phyloP scores from a whole-genome alignment of 1,284 basidiomycete genomes.

The Ceratobasidium sp. region DNA sequence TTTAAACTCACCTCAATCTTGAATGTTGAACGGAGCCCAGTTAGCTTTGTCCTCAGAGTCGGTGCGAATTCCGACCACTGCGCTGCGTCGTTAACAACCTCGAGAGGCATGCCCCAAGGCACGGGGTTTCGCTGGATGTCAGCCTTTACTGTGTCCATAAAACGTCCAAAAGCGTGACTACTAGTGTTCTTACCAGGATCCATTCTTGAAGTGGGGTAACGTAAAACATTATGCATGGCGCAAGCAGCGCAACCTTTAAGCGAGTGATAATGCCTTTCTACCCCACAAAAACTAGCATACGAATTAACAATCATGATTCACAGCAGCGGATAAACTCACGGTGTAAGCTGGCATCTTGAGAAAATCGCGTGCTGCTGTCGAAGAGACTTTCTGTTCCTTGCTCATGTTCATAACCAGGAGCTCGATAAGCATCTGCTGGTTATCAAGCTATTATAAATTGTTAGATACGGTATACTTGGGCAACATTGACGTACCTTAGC shows the following conservation, averaged over 20 bases:
- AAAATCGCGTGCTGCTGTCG: not conserved
- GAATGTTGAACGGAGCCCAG: not conserved
- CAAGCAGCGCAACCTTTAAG: not conserved
- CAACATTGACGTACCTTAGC: not conserved
- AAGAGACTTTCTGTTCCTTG: not conserved
- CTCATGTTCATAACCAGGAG: not conserved
- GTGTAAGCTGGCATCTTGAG: not conserved
- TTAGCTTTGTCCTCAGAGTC: not conserved
- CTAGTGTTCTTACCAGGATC: not conserved
- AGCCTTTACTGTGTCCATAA: not conserved
- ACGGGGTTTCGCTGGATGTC: not conserved
- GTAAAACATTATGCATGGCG: not conserved
- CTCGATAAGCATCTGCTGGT: not conserved
- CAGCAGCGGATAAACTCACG: not conserved
- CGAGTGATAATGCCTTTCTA: not conserved
- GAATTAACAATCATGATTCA: not conserved
- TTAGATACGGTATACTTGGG: not conserved
- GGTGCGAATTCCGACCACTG: not conserved
- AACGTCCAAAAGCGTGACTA: not conserved
- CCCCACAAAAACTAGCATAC: not conserved
- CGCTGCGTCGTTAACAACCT: not conserved
- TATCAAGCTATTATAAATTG: constrained; percentile 6
- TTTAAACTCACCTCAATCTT: not conserved
- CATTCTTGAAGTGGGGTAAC: constrained; percentile 3
- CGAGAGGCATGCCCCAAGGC: not conserved